These are phyloP conservation scores for Monascus ruber DNA, from an alignment of 2,329 filamentous ascomycete species.

Conservation along the genomic window DNA sequence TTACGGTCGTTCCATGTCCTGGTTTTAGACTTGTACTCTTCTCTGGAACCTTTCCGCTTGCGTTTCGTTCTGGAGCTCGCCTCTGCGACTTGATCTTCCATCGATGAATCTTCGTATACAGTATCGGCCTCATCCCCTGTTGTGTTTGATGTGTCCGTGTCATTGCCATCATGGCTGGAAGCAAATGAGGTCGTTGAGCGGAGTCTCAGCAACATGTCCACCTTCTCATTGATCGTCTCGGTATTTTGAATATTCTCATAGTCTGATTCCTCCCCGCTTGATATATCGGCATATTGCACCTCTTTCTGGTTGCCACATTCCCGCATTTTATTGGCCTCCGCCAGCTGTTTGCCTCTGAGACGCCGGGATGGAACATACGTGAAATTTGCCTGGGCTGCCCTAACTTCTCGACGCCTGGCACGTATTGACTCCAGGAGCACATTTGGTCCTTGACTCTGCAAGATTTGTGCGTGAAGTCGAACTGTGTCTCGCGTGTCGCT, in stretches of 20 bases:
- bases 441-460: constrained; percentile 19
- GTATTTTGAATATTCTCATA: constrained; percentile 4
- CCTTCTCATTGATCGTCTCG: constrained; percentile 7
- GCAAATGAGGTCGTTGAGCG: not conserved
- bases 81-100: not conserved
- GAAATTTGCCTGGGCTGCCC: constrained; percentile 28
- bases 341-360: constrained; percentile 18
- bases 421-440: constrained; percentile 21
- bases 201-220: constrained; percentile 5
- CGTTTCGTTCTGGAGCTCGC: constrained; percentile 1
- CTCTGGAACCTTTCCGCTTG: constrained; percentile 6
- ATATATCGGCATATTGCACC: constrained; percentile 7
- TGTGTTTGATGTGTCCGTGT: not conserved
- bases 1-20: constrained; percentile 10
- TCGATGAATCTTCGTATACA: constrained; percentile 4
- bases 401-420: constrained; percentile 16
- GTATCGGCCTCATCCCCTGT: constrained; percentile 1
- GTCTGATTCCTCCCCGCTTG: constrained; percentile 8
- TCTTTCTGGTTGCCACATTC: not conserved
- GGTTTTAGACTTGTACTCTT: constrained; percentile 1
- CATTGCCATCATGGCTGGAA: not conserved
- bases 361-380: constrained; percentile 25
- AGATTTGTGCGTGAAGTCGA: constrained; percentile 27
- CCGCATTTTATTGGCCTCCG: constrained; percentile 6
- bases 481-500: constrained; percentile 32